phyloP scores from a whole-genome alignment of 2,329 filamentous ascomycete species.

The Talaromyces verruculosus region DNA sequence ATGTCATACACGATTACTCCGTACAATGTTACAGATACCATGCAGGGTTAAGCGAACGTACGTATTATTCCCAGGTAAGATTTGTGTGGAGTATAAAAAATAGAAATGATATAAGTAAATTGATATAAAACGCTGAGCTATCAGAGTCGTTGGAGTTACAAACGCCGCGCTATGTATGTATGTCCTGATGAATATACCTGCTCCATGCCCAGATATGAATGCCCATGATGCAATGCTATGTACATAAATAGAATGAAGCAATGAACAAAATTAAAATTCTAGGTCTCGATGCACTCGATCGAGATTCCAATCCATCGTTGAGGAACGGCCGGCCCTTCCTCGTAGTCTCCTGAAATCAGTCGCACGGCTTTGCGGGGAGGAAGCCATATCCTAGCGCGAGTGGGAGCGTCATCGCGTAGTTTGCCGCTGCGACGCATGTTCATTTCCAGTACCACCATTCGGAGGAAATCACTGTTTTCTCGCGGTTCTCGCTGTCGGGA shows the following conservation, averaged over 20 bases:
- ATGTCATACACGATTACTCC: neutral
- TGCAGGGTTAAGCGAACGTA: neutral
- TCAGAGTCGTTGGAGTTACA: neutral
- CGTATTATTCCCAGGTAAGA: neutral
- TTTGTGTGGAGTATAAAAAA: neutral
- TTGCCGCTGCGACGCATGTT: slow-evolving; percentile 66
- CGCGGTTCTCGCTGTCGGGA: slow-evolving; percentile 61
- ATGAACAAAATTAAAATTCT: neutral
- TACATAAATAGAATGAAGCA: neutral
- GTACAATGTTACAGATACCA: neutral
- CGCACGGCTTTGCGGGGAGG: slow-evolving; percentile 51
- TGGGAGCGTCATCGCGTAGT: slow-evolving; percentile 55
- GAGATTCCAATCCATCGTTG: slow-evolving; percentile 34
- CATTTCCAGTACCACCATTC: slow-evolving; percentile 66
- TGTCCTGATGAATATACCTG: slow-evolving; percentile 6
- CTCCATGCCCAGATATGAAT: neutral
- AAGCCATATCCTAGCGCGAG: slow-evolving; percentile 60
- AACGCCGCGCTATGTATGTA: slow-evolving; percentile 14
- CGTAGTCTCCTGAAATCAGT: slow-evolving; percentile 23
- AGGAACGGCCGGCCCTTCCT: slow-evolving; percentile 29
- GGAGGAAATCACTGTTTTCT: slow-evolving; percentile 64
- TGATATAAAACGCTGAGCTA: neutral
- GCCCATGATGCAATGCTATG: slow-evolving; percentile 13
- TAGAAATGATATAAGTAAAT: neutral
- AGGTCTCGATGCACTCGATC: slow-evolving; percentile 21